A percentile compares a stretch with the other conserved stretches of the same genome.
Conservation (phyloP, 1,284 basidiomycete genomes). For the Trichosporon sp. region DNA sequence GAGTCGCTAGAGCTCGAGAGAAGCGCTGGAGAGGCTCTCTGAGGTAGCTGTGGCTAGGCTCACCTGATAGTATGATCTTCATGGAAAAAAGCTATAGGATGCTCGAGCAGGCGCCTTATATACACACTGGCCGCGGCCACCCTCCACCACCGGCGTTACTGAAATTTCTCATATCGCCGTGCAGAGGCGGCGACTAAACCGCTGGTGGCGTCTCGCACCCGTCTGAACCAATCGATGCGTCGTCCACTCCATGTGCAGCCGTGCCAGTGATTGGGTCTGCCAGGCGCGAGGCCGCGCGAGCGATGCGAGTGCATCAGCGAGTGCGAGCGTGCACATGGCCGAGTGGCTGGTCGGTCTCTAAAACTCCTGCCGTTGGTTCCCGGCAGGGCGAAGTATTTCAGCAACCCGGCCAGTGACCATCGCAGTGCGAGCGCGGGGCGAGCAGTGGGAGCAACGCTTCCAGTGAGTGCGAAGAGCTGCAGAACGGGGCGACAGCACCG, state of each 20-base stretch:
- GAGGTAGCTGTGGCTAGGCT: neutral
- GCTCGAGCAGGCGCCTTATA: neutral
- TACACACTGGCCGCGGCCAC: neutral
- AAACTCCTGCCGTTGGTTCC: neutral
- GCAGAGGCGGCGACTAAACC: neutral
- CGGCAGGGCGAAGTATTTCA: neutral
- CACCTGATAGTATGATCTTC: slow-evolving; percentile 7
- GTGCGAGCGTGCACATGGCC: slow-evolving; percentile 1
- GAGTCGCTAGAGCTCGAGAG: neutral
- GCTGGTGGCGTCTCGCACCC: neutral
- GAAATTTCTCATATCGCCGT: slow-evolving; percentile 5
- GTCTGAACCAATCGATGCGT: neutral
- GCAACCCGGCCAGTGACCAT: neutral
- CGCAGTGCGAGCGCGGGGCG: neutral
- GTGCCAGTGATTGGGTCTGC: neutral
- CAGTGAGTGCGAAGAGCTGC: neutral
- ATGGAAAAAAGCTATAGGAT: slow-evolving; percentile 6
- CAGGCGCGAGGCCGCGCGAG: neutral
- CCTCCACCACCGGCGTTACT: neutral
- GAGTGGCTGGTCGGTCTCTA: slow-evolving; percentile 1
- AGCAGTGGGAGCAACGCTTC: neutral
- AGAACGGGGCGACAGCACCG: neutral
- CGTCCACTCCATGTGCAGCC: neutral
- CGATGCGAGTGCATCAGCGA: neutral
- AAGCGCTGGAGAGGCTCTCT: neutral